Evolutionary conservation across 768 basidiomycete genomes (phyloP).

Genomic region (Mycena pura): DNA sequence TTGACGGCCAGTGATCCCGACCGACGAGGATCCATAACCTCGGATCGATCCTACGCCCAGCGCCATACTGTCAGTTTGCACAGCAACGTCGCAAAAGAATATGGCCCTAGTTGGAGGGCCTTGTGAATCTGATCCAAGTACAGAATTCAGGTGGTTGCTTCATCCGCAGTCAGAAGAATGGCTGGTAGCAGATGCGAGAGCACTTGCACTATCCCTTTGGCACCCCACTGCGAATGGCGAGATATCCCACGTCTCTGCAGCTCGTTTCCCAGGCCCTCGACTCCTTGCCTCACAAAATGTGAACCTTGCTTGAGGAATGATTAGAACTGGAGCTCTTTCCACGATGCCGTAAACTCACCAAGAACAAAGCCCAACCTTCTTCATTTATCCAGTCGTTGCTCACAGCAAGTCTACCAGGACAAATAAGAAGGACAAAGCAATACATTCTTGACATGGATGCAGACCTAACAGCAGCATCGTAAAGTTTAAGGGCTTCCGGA

Average conservation of each 20-base stretch:
- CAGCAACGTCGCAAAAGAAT: conserved; percentile 65
- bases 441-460: neutral
- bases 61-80: conserved; percentile 61
- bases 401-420: conserved; percentile 56
- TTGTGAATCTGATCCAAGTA: conserved; percentile 52
- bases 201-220: conserved; percentile 71
- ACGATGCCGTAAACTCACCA: conserved; percentile 45
- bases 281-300: conserved; percentile 69
- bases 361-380: conserved; percentile 72
- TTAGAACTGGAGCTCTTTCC: neutral
- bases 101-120: conserved; percentile 59
- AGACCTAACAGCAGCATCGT: conserved; percentile 70
- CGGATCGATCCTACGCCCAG: conserved; percentile 33
- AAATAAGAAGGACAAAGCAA: neutral
- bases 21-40: conserved; percentile 35
- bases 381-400: conserved; percentile 76
- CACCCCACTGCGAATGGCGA: conserved; percentile 75
- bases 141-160: conserved; percentile 58
- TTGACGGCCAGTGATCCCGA: conserved; percentile 54
- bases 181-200: neutral
- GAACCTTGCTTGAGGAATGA: conserved; percentile 61
- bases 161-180: neutral
- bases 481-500: conserved; percentile 67
- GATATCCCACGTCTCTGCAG: conserved; percentile 71
- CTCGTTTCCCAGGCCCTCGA: conserved; percentile 71